Base-by-base conservation (phyloP, 805 yeast genomes). In the Myxozyma lipomycoides region DNA sequence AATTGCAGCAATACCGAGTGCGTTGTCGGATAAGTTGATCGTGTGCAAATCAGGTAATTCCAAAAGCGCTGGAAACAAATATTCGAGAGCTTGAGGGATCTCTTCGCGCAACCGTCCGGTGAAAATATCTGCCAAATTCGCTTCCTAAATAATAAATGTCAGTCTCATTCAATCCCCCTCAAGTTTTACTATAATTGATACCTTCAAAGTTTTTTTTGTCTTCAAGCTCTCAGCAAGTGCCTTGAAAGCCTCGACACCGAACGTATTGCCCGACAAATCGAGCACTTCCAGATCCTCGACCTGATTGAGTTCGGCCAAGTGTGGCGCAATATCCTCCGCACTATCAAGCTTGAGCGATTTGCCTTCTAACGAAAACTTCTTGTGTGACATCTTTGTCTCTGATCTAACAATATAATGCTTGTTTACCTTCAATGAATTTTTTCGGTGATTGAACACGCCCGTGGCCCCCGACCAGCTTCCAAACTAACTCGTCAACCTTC, bases 31-130 rank as follows among this genome's bases (percentile, higher is more conserved):
- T 56, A 93, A 74, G 68, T 93, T 86, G 52, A 93, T 73, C 36
- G 87, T 81, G 55, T 78, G 77, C 60, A 91, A 74, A 24, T 83
- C 77, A 45, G 83, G 78, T 61, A 87, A 82, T 56, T 78, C 69
- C 58, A 86, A 73, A 46, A 93, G 74, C 1, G 86, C 84, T 19
- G 89, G 85, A 56, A 90, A 78, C 56, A 93, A 73, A 59, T 76
- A 73, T 51, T 78, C 79, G 66, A 93, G 76, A 3, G 95, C 81
- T 58, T 81, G 78, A 19, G 97, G 98, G 56, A 93, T 95, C 70
- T 93, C 99, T 51, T 90, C 90, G 62, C 88, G 89, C 59, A 91
- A 78, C 66, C 99, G 79, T 10, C 98, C 95, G 24, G 98, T 93
- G 73, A 87, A 93, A 57, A 93, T 77, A 69, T 93, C 99, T 45